phyloP scores from a whole-genome alignment of 2,329 filamentous ascomycete genomes.

The Nectriaceae sp. region DNA sequence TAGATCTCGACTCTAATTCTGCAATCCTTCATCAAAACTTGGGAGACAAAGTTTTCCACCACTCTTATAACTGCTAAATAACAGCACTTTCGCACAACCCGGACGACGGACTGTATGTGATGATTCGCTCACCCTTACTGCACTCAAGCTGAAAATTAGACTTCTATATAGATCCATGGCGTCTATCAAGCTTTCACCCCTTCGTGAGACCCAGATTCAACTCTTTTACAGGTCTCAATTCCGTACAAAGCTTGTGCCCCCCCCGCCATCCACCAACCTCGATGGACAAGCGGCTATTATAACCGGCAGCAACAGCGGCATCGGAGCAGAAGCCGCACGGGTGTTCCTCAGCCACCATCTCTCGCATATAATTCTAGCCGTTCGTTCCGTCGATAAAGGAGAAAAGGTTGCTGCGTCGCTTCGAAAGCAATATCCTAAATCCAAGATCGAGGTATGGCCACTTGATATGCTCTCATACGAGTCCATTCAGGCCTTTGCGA shows the following conservation, averaged over 20 bases:
- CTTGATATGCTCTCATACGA: slow-evolving; percentile 46
- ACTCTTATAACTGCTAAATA: not conserved
- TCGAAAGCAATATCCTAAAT: slow-evolving; percentile 14
- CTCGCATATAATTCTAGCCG: slow-evolving; percentile 43
- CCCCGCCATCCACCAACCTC: slow-evolving; percentile 19
- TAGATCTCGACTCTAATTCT: no score
- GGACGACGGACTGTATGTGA: not conserved
- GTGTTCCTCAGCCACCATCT: slow-evolving; percentile 41
- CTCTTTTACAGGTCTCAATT: slow-evolving; percentile 7
- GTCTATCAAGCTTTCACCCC: not conserved
- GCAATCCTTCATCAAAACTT: no score
- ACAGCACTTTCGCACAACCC: not conserved
- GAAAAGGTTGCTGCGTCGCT: slow-evolving; percentile 38
- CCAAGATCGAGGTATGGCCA: slow-evolving; percentile 44
- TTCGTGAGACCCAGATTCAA: not conserved
- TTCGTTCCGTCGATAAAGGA: slow-evolving; percentile 41
- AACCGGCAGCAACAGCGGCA: slow-evolving; percentile 46
- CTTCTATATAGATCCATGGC: not conserved
- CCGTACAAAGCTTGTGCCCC: not conserved
- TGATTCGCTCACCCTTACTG: no score
- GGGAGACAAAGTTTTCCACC: no score
- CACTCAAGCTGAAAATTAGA: no score
- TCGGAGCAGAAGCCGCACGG: slow-evolving; percentile 45
- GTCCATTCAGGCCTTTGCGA: slow-evolving; percentile 42
- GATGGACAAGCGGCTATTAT: slow-evolving; percentile 43